Evolutionary conservation across 768 basidiomycete genomes (phyloP).

Genomic region (Polyporus arcularius): DNA sequence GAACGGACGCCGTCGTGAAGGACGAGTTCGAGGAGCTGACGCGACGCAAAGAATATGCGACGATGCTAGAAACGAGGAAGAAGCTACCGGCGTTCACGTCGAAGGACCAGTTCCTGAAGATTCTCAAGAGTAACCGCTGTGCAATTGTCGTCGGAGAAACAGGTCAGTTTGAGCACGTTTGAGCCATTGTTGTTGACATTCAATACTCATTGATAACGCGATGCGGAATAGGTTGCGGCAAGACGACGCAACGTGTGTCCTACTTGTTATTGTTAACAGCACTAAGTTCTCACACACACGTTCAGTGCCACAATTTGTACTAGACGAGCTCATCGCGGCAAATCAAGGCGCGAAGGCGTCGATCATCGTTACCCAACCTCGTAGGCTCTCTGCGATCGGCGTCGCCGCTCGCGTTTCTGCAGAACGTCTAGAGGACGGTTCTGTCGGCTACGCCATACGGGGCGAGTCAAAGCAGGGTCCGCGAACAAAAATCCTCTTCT

Average conservation of each 20-base stretch:
- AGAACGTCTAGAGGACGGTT: conserved; percentile 75
- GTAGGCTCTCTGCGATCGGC: conserved; percentile 85
- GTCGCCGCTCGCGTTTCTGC: conserved; percentile 85
- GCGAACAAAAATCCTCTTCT: conserved; percentile 80
- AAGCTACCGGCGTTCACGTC: conserved; percentile 78
- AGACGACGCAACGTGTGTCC: conserved; percentile 78
- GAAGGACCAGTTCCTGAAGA: conserved; percentile 59
- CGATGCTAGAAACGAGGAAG: conserved; percentile 56
- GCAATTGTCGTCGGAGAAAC: conserved; percentile 91
- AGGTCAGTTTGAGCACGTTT: conserved; percentile 41
- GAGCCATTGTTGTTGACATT: too few species aligned
- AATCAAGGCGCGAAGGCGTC: conserved; percentile 63
- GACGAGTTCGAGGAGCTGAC: conserved; percentile 52
- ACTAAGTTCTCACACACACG: too few species aligned
- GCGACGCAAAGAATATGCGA: conserved; percentile 48
- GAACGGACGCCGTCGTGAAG: conserved; percentile 51
- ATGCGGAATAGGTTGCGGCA: conserved; percentile 67
- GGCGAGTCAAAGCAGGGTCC: conserved; percentile 74
- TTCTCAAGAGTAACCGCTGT: conserved; percentile 60
- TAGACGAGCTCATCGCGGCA: conserved; percentile 75
- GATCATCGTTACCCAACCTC: conserved; percentile 88
- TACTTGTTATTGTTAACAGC: not conserved
- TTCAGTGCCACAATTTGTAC: conserved; percentile 84
- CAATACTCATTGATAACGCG: too few species aligned
- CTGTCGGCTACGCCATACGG: conserved; percentile 86